Evolutionary conservation across 2,329 filamentous ascomycete species (phyloP), one percentile per base, ranked within the genome.

Genomic region (Ascochyta pisi): DNA sequence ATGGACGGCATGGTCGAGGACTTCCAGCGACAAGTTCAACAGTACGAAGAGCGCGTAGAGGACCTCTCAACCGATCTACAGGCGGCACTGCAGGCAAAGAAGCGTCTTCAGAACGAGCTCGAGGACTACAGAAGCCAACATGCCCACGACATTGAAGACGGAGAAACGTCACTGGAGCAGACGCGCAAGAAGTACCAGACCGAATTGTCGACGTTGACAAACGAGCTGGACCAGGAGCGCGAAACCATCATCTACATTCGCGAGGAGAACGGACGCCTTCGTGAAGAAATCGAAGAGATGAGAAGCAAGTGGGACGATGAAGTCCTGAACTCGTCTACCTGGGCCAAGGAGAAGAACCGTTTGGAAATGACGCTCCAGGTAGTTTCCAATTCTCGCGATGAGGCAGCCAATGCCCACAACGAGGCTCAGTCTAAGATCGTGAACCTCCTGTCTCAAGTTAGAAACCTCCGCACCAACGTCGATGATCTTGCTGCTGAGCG

Each of bases 301-400:
- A 88, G 95, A 63, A 92, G 89, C 65, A 98, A 98, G 79, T 98
- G 95, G 94, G 95, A 99, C 69, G 92, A 98, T 67, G 94, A 99
- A 77, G 92, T 98, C 10, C 86, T 98, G 66, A 98, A 98, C 78
- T 96, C 92, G 76, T 96, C 92, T 15, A 96, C 94, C 0, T 98
- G 95, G 93, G 93, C 93, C 12, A 99, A 99, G 80, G 94, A 99
- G 79, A 98, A 98, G 81, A 85, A 92, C 15, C 89, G 94, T 15
- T 83, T 99, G 37, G 94, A 98, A 74, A 87, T 92, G 57, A 96
- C 92, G 5, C 82, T 99, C 50, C 88, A 94, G 46, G 92, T 97
- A 73, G 85, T 98, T 29, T 89, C 90, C 10, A 88, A 91, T 44
- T 96, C 92, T n/a, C 88, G 94, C 3, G 94, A 99, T 63, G 95